Conservation (phyloP, 202 grass and related monocot genomes). For the Setaria italica region DNA sequence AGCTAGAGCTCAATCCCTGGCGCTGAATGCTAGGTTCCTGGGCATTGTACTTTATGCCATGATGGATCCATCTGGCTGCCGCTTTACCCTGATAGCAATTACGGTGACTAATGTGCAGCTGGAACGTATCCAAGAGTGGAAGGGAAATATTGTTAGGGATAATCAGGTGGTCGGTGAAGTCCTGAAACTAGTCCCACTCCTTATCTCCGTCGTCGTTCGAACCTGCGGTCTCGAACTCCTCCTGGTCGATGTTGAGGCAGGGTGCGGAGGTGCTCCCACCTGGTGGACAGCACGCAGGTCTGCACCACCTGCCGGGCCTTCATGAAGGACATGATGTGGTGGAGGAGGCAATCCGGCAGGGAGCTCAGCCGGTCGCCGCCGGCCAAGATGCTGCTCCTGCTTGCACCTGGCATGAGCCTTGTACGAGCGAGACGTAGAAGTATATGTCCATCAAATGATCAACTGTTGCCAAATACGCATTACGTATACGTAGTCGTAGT, state of each 20-base stretch:
- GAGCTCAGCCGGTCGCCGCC: neutral
- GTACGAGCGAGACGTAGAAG: too few species aligned
- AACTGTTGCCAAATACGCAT: too few species aligned
- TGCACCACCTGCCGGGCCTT: conserved; percentile 31
- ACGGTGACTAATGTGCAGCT: neutral
- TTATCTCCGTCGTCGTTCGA: fast-evolving
- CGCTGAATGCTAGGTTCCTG: neutral
- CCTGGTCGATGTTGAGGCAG: neutral
- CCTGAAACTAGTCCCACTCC: neutral
- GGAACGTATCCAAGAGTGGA: conserved; percentile 2
- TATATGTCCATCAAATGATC: too few species aligned
- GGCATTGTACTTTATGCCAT: neutral
- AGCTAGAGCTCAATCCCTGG: neutral
- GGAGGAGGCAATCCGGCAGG: conserved; percentile 31
- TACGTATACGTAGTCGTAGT: too few species aligned
- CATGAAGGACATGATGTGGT: conserved; percentile 30
- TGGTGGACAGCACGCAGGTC: conserved; percentile 4
- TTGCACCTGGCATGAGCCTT: too few species aligned
- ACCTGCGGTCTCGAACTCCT: neutral
- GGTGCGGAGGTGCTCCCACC: conserved; percentile 25
- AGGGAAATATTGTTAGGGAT: conserved; percentile 5
- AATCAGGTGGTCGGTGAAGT: conserved; percentile 39
- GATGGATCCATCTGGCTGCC: neutral
- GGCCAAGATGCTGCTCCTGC: neutral
- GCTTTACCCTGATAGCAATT: too few species aligned